Evolutionary conservation across 495 filamentous ascomycete species (phyloP), one percentile per base, ranked within the genome.

Genomic region (Hyphodiscus hymeniophilus): DNA sequence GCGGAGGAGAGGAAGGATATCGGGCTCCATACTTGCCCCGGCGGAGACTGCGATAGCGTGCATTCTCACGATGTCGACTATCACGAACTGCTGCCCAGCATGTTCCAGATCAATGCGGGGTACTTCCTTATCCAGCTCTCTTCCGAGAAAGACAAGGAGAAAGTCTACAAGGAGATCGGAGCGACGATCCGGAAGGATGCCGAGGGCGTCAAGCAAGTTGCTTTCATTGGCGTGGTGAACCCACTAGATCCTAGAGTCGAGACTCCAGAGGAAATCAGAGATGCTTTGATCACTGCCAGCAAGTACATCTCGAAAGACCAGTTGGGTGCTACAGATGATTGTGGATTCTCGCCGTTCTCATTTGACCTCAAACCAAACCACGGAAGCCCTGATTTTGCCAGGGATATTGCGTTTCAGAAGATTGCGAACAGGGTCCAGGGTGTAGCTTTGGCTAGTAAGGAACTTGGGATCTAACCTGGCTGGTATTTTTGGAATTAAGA

Each of bases 11-110:
- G 67, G 7, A 53, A 45, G 11, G 62, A 70, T 31, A 67, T 68
- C 38, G 67, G 67, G 13, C 64, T 70, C 36, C 67, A 70, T 53
- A 70, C 67, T 12, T 70, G 67, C 16, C 67, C 67, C 8, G 67
- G 67, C n/a, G 67, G 67, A 18, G 67, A 70, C 40, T 70, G 67
- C 45, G 67, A 70, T 35, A 60, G 56, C 0, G 67, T 70, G 16
- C 67, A 68, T 45, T 63, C 57, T 36, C 45, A 59, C 35, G 67
- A 70, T 17, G 67, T 70, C 12, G 60, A 66, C 35, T 70, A 70
- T 33, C 48, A 56, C 12, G 54, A 60, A 15, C 62, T 70, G 45
- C 50, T 70, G 13, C 67, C 67, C 6, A 57, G 45, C 45, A 57
- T 70, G 46, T 70, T 70, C 43, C 48, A 61, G 38, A 68, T 70